Base-by-base conservation (phyloP, 208 protist genomes). In the Naegleria gruberi region DNA sequence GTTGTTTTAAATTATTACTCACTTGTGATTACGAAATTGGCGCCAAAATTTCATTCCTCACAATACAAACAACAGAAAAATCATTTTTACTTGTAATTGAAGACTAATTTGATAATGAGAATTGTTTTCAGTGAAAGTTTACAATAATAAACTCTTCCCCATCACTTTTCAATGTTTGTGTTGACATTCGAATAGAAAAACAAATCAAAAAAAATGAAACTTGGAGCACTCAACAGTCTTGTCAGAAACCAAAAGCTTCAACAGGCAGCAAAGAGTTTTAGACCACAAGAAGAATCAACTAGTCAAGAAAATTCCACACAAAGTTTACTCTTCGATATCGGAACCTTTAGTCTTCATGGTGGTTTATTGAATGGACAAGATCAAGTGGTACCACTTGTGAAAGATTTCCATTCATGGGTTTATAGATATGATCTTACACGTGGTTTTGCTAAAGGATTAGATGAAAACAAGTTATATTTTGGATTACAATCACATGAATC, bases 401-500 rank as follows among this genome's bases (percentile, higher is more conserved):
- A 26, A 77, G 65, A 77, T 77, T 37, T 15, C 1, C 65, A 77
- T 37, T 77, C 65, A 37, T 77, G 65, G 65, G 30, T 77, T 1
- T 77, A 77, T 77, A 19, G 30, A 77, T 77, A 77, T 77, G 65
- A 77, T 37, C 12, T 77, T 37, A 37, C 65, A 37, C 17, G n/a
- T 37, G 65, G 65, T 15, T 77, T 77, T 77, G 19, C 65, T 37
- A 77, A n/a, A 77, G 65, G 65, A 37, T 8, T 77, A 7, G 65
- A 77, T 77, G 65, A 77, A 77, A 77, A 77, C 65, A 77, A 77
- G 34, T 1, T 12, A 77, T 77, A 77, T 77, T 77, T 77, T 77
- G 65, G 65, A 37, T 37, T 77, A 6, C 26, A 77, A 77, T 37
- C 26, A 5, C 30, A 77, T 77, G 65, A 77, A 77, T 77, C 65